These are phyloP conservation scores for Umbelopsis ramanniana DNA, from an alignment of 192 early-diverging fungal genomes.

Conservation along the genomic window DNA sequence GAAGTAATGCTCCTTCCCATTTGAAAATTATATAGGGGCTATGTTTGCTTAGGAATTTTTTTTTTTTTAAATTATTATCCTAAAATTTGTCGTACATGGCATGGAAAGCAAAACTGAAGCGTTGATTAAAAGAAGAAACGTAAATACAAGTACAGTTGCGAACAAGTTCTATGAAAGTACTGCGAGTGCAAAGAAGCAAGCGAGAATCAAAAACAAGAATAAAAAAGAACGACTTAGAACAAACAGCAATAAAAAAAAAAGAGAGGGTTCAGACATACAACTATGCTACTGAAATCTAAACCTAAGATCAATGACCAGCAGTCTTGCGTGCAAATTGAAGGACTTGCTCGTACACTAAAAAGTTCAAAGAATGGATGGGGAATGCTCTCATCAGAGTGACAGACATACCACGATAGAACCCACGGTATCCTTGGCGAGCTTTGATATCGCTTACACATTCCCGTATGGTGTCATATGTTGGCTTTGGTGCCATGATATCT, in stretches of 20 bases:
- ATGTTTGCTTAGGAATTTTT: too few species aligned
- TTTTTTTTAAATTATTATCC: too few species aligned
- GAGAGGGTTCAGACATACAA: neutral
- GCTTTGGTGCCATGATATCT: conserved; percentile 61
- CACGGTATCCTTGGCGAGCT: conserved; percentile 54
- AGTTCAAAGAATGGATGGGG: conserved; percentile 84
- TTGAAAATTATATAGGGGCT: too few species aligned
- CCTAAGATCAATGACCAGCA: neutral
- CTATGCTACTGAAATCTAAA: neutral
- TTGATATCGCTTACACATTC: conserved; percentile 59
- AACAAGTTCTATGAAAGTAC: neutral
- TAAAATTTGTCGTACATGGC: too few species aligned
- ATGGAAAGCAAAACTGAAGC: too few species aligned
- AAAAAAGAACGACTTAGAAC: neutral
- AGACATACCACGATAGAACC: conserved; percentile 74
- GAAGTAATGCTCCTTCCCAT: too few species aligned
- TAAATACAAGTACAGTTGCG: neutral
- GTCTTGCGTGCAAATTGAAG: conserved; percentile 22
- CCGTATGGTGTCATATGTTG: conserved; percentile 43
- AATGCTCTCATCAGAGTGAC: conserved; percentile 78
- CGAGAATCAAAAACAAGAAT: neutral
- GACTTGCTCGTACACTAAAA: conserved; percentile 76
- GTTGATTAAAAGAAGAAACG: neutral
- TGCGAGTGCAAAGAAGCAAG: neutral
- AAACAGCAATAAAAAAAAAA: neutral